Evolutionary conservation across 805 yeast species (phyloP), one percentile per base, ranked within the genome.

Genomic region (Nakazawaea populi): DNA sequence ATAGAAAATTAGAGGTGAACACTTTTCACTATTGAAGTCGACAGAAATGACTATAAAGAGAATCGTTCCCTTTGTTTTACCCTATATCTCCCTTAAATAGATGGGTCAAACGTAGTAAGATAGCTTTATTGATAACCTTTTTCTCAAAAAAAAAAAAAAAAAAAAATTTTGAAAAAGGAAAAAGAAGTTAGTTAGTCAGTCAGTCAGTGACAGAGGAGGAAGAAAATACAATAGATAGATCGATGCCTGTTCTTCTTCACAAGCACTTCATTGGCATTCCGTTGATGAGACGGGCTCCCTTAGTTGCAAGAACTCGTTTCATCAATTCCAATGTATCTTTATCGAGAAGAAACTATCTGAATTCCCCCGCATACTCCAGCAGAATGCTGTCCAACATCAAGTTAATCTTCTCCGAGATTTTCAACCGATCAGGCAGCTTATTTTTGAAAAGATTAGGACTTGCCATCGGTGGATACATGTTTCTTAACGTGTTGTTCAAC

Each of bases 371-470:
- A 5, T 44, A 47, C 28, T 28, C 52, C 24, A 29, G 14, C 12
- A 38, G 31, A 43, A 27, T 49, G 14, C 6, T 39, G n/a, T 44
- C 47, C 10, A 44, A 39, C 39, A 4, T 44, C 14, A 49, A 34
- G 32, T 39, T 49, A 30, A 29, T 49, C 45, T 7, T 45, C 4
- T 10, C 34, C 9, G 44, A 49, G 27, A 39, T 49, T 27, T 49
- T 49, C 42, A 39, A 38, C 36, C 11, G 64, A 7, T 73, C 81
- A 53, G 66, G 72, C 44, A 59, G 74, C 18, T 68, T 75, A 5
- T 68, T 77, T 58, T 69, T 80, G 63, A 68, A 66, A 51, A 66
- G 75, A 56, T 60, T 80, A 1, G 64, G 77, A 47, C 44, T 69
- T 39, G 73, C 78, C 11, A 65, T 77, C 36, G 59, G 73, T 3